Evolutionary conservation across 257 asterid genomes (phyloP).

Genomic region (Dorcoceras hygrometricum): DNA sequence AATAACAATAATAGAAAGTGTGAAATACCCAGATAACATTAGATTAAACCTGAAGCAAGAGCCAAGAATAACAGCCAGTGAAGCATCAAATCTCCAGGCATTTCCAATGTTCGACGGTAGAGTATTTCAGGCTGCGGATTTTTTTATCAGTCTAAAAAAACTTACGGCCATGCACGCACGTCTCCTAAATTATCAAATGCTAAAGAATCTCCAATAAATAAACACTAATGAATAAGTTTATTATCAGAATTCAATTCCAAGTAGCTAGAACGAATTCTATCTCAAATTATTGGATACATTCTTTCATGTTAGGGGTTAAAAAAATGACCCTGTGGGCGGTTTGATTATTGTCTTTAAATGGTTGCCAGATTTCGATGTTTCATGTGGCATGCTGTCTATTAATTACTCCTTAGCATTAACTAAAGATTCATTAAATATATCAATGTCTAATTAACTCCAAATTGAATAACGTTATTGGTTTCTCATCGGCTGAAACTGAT

Average conservation of each 20-base stretch:
- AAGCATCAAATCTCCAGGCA: neutral
- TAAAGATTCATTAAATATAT: neutral
- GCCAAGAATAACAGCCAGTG: neutral
- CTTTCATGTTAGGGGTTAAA: neutral
- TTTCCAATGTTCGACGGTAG: neutral
- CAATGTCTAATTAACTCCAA: neutral
- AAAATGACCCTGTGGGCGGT: neutral
- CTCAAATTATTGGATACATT: neutral
- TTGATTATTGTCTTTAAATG: neutral
- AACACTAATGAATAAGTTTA: neutral
- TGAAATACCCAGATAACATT: neutral
- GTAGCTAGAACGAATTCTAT: too few species aligned
- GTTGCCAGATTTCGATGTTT: neutral
- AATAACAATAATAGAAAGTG: neutral
- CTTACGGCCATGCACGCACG: neutral
- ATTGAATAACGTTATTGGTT: neutral
- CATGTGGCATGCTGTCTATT: neutral
- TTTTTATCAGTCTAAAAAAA: neutral
- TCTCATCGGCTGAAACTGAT: too few species aligned
- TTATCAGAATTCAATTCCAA: neutral
- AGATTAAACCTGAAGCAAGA: neutral
- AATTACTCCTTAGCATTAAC: neutral
- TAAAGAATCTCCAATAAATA: neutral
- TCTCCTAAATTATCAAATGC: neutral
- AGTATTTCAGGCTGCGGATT: neutral